Evolutionary conservation across 1,284 basidiomycete genomes (phyloP), one percentile per base, ranked within the genome.

Genomic region (Lignosus rhinocerotis): DNA sequence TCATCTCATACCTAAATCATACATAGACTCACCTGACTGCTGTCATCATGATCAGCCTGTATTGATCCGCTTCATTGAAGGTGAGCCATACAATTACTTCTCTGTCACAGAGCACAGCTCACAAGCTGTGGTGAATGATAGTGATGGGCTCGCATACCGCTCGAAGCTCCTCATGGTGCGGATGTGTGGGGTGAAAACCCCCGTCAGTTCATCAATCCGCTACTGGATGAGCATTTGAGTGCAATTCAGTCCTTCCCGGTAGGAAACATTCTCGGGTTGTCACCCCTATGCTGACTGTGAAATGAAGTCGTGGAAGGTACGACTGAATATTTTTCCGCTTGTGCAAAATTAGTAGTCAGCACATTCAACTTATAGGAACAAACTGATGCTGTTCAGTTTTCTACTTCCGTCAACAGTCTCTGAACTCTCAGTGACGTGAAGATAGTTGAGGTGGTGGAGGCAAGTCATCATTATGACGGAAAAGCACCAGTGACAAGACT

Each of bases 221-320:
- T 91, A 36, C 69, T 91, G 61, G 82, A 84, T 56, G 78, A 79
- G 2, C 85, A 90, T 19, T 90, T 90, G 67, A 79, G 80, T 7
- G 82, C 86, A 11, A 89, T 90, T 59, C 80, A 82, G 65, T 80
- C 74, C 3, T 88, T 87, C 45, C 82, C 87, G 6, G 87, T 88
- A 66, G 56, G 80, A 73, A 16, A 32, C 56, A n/a, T 25, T 33
- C 19, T 36, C n/a, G 30, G 16, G 30, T 44, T 39, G 12, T 17
- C 30, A 12, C 25, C 19, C 17, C 11, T n/a, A 34, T 38, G 39
- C 42, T 51, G 14, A 16, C 39, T 50, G 38, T n/a, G n/a, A n/a
- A n/a, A n/a, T n/a, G n/a, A n/a, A 90, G 87, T 90, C 88, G 2
- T 90, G 88, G 87, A 80, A 80, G 70, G 84, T 89, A 9, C 83